Base-by-base conservation (phyloP, 768 basidiomycete species). In the Amanita jacksonii region DNA sequence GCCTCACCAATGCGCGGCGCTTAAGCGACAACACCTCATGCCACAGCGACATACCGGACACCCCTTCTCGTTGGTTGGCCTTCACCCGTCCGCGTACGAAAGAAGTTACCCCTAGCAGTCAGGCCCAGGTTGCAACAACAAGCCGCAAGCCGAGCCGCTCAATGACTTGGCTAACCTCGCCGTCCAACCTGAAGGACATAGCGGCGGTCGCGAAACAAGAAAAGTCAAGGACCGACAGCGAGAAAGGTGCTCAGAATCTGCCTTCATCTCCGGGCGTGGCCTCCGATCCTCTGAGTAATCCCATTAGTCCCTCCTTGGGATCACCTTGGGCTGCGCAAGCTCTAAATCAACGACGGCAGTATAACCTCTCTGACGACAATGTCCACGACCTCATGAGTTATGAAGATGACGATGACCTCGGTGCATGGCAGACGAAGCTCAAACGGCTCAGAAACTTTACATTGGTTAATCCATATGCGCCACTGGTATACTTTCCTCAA, bases 401-500 rank as follows among this genome's bases (percentile, higher is more conserved):
- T 6, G 57, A 56, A 9, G 52, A 55, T 4, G 49, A 51, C 5
- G 54, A 62, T 47, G 41, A 56, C 32, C 42, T 51, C 13, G 60
- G 54, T 3, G 51, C 46, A n/a, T 67, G 66, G 63, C 49, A 52
- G 16, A 53, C 53, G 41, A 56, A 66, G 28, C 61, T 57, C 55
- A 80, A 77, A 53, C 65, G 69, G 33, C 52, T 84, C 38, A 73
- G 83, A 38, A 58, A 65, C 7, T 91, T 86, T 53, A 74, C 88
- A 47, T 63, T 91, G 33, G 74, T 71, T 38, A 86, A 90, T 51
- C 61, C 73, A 43, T 87, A 87, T 58, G 82, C 87, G 41, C 88
- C 88, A 39, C 56, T 91, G 66, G 88, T 88, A 52, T 42, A 76
- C 33, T 7, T 19, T 23, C 38, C 41, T 8, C 36, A 22, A n/a